Evolutionary conservation across 495 filamentous ascomycete genomes (phyloP).

Genomic region (Aspergillus diversus): DNA sequence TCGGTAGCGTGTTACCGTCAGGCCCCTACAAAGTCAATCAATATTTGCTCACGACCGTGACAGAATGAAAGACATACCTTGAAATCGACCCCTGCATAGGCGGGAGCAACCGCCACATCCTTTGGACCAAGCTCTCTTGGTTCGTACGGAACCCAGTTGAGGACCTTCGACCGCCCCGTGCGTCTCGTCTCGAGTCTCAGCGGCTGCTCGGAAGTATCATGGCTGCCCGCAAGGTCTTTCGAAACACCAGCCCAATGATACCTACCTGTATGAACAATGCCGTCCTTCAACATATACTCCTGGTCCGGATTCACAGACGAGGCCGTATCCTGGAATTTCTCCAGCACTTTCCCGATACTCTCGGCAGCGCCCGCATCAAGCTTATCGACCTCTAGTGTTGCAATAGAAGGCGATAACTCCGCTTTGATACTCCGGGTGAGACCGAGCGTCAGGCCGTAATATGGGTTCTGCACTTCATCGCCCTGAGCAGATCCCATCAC

Average conservation of each 20-base stretch:
- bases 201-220: not conserved
- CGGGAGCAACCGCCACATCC: not conserved
- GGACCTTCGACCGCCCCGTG: not conserved
- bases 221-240: not conserved
- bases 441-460: conserved; percentile 2
- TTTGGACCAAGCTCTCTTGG: not conserved
- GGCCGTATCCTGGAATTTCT: not conserved
- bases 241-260: conserved; percentile 4
- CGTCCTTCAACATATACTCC: conserved; percentile 2
- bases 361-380: not conserved
- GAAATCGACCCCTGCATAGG: not conserved
- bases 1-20: not conserved
- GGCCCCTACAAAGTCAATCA: not conserved
- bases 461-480: not conserved
- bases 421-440: conserved; percentile 1
- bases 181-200: not conserved
- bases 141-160: not conserved
- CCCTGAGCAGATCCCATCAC: conserved; percentile 4
- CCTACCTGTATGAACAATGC: not conserved
- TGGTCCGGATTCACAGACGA: not conserved
- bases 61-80: not conserved
- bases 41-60: not conserved
- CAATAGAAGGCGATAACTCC: not conserved
- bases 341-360: not conserved
- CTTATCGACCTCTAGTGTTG: conserved; percentile 4